Evolutionary conservation across 2,329 filamentous ascomycete species (phyloP), one percentile per base, ranked within the genome.

Genomic region (Phialophora tarda): DNA sequence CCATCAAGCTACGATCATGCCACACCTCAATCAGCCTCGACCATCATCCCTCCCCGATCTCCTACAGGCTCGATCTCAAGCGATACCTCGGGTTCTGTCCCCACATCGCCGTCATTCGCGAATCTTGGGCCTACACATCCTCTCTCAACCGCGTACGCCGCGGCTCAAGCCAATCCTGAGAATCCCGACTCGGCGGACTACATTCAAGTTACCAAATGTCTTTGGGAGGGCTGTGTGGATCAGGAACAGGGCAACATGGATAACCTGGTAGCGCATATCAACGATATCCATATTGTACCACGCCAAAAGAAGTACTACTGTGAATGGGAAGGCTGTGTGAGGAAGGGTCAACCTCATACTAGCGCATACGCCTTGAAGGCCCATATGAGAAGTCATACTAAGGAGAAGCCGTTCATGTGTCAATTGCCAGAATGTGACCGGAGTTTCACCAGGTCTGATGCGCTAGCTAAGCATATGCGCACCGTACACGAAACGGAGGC

Each of bases 401-500:
- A 95, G 75, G 95, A 99, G 83, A 99, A 99, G 81, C 95, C 95
- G 0, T 98, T 98, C 77, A 97, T 97, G 81, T 99, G 95, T 79
- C 91, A 93, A 32, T 80, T 99, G 48, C 95, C 95, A 64, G 95
- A 99, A 85, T 99, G 95, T 80, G 95, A 99, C 77, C 90, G 94
- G 68, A 93, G 93, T 34, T 99, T 99, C 74, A 99, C 95, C 2
- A 86, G 95, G 71, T 97, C 94, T 26, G 95, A 99, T 75, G 95
- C 95, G 12, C 85, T 99, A 0, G 93, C 94, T 1, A 99, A 99
- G 79, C 95, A 99, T 77, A 98, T 98, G 92, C 91, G 95, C 73
- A 98, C 95, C 17, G 93, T 99, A 44, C 95, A 99, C 82, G 95
- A 99, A 78, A 97, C 94, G 3, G 95, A 99, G 80, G 91, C 92